phyloP scores from a whole-genome alignment of 2,329 filamentous ascomycete genomes.

The Neonectria faginata region DNA sequence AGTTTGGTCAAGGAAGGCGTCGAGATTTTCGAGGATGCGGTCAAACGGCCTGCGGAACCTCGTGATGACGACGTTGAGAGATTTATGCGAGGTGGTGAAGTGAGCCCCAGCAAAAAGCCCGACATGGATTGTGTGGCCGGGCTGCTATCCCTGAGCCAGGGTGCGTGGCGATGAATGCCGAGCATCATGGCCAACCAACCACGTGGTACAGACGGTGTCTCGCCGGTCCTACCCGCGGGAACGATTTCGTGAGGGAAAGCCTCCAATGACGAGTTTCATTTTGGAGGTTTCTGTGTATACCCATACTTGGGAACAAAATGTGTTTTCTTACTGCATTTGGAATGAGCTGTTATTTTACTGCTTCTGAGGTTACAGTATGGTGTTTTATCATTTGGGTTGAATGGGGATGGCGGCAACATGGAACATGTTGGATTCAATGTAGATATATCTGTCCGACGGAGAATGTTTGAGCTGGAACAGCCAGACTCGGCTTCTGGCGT shows the following conservation, averaged over 20 bases:
- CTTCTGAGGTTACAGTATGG: constrained; percentile 32
- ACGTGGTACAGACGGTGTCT: constrained; percentile 17
- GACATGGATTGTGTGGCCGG: constrained; percentile 92
- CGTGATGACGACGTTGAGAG: constrained; percentile 72
- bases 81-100: constrained; percentile 76
- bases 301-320: constrained; percentile 29
- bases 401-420: constrained; percentile 19
- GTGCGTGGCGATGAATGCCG: constrained; percentile 77
- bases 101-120: constrained; percentile 77
- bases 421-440: constrained; percentile 36
- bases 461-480: constrained; percentile 31
- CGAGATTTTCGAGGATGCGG: constrained; percentile 66
- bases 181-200: constrained; percentile 20
- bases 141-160: constrained; percentile 88
- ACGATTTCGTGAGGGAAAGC: constrained; percentile 29
- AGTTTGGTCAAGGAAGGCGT: constrained; percentile 50
- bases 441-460: constrained; percentile 41
- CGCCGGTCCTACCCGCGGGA: constrained; percentile 18
- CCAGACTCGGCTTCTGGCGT: constrained; percentile 33
- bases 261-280: constrained; percentile 26
- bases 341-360: constrained; percentile 31
- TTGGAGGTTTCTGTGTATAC: constrained; percentile 33
- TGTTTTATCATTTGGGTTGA: constrained; percentile 37
- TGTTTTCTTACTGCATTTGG: constrained; percentile 26
- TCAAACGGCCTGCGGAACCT: constrained; percentile 40